phyloP scores from a whole-genome alignment of 495 filamentous ascomycete species.

The Hyaloscypha finlandica region DNA sequence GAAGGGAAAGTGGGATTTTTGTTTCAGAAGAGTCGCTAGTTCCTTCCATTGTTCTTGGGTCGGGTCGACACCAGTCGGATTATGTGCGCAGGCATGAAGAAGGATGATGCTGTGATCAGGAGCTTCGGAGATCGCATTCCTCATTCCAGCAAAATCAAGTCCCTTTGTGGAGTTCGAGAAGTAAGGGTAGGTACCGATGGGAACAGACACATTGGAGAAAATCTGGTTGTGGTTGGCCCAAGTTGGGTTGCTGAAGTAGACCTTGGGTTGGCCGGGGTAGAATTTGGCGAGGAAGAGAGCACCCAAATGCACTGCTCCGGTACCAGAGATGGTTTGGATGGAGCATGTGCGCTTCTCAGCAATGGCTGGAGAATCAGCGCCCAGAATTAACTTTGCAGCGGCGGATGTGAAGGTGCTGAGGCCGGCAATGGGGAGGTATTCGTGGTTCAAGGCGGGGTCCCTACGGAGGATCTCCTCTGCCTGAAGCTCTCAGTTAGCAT shows the following conservation, averaged over 20 bases:
- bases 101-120: slow-evolving; percentile 82
- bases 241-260: slow-evolving; percentile 92
- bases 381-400: slow-evolving; percentile 87
- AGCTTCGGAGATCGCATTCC: slow-evolving; percentile 63
- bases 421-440: slow-evolving; percentile 97
- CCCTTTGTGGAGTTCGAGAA: slow-evolving; percentile 84
- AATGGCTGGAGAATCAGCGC: slow-evolving; percentile 76
- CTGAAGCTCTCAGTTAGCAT: slow-evolving; percentile 47
- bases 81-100: slow-evolving; percentile 96
- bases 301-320: slow-evolving; percentile 86
- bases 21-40: slow-evolving; percentile 72
- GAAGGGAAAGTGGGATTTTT: slow-evolving; percentile 91
- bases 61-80: slow-evolving; percentile 96
- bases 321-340: slow-evolving; percentile 86
- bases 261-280: slow-evolving; percentile 66
- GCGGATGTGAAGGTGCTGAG: slow-evolving; percentile 80
- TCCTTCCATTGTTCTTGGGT: slow-evolving; percentile 93
- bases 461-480: slow-evolving; percentile 85
- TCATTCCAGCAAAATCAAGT: slow-evolving; percentile 90
- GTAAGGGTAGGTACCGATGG: slow-evolving; percentile 86
- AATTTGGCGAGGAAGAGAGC: slow-evolving; percentile 83
- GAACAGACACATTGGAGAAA: slow-evolving; percentile 86
- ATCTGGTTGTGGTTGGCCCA: slow-evolving; percentile 99
- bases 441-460: slow-evolving; percentile 91
- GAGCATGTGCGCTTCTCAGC: slow-evolving; percentile 77